Evolutionary conservation across 1,284 basidiomycete genomes (phyloP).

Genomic region (Microbotryomycetes sp.): DNA sequence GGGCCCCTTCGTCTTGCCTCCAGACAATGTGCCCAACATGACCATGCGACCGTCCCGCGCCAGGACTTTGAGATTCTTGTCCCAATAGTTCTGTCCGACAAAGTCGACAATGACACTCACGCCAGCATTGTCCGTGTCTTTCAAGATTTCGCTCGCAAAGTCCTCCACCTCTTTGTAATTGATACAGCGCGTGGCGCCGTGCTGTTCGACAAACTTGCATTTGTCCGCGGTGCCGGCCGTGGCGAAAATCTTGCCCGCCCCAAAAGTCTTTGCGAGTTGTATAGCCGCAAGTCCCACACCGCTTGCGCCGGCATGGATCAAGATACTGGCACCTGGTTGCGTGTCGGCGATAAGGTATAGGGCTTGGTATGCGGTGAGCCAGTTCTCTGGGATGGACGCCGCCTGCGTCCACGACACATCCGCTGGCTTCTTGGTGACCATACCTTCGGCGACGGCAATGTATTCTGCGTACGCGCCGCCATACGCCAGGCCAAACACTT

Average conservation of each 20-base stretch:
- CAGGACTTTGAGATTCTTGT: constrained; percentile 68
- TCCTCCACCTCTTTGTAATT: constrained; percentile 61
- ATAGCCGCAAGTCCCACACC: constrained; percentile 87
- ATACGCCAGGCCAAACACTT: constrained; percentile 73
- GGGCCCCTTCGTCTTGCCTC: constrained; percentile 53
- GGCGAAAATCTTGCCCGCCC: constrained; percentile 45
- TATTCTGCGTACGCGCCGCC: constrained; percentile 87
- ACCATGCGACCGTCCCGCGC: constrained; percentile 47
- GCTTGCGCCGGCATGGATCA: constrained; percentile 81
- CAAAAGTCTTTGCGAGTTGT: constrained; percentile 69
- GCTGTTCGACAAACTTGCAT: constrained; percentile 56
- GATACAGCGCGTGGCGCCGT: constrained; percentile 46
- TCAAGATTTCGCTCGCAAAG: constrained; percentile 58
- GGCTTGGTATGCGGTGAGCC: constrained; percentile 84
- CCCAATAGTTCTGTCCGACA: constrained; percentile 74
- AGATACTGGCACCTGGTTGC: constrained; percentile 62
- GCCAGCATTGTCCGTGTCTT: constrained; percentile 57
- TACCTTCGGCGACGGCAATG: constrained; percentile 57
- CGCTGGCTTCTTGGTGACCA: constrained; percentile 67
- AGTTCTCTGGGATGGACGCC: constrained; percentile 64
- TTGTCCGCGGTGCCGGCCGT: constrained; percentile 83
- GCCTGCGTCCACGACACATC: constrained; percentile 71
- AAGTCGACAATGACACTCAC: constrained; percentile 83
- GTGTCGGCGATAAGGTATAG: constrained; percentile 63
- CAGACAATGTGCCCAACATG: constrained; percentile 44